phyloP scores from a whole-genome alignment of 106 monocot genomes.

The Phalaenopsis aphrodite region DNA sequence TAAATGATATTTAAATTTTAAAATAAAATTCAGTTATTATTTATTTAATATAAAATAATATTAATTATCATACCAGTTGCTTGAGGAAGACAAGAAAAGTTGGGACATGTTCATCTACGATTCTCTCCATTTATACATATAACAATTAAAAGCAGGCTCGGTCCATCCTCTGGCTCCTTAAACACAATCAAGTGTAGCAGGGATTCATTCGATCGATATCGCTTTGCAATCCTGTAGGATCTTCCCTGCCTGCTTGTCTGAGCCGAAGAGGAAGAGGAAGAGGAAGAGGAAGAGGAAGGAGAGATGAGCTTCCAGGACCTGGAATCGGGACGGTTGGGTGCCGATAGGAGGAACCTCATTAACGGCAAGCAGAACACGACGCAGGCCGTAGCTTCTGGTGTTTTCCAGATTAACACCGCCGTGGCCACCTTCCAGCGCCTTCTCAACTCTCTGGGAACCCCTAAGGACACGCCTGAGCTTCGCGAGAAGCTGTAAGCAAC shows the following conservation, averaged over 20 bases:
- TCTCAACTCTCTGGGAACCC: slow-evolving; percentile 78
- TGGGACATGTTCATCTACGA: no score
- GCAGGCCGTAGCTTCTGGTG: slow-evolving; percentile 56
- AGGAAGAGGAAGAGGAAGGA: not conserved
- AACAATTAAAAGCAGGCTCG: no score
- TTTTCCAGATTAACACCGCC: slow-evolving; percentile 81
- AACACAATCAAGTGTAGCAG: not conserved
- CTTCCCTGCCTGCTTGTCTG: not conserved
- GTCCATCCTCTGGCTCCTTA: no score
- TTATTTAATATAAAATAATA: no score
- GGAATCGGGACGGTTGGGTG: slow-evolving; percentile 40
- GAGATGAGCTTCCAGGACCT: slow-evolving; percentile 86
- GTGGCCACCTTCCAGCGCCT: slow-evolving; percentile 66
- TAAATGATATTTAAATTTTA: no score
- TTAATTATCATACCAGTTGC: no score
- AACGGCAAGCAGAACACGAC: slow-evolving; percentile 40
- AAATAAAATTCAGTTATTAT: no score
- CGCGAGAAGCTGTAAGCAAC: slow-evolving; percentile 68
- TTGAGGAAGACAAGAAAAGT: no score
- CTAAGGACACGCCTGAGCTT: slow-evolving; percentile 79
- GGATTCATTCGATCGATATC: not conserved
- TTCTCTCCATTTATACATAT: no score
- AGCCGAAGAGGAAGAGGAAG: not conserved
- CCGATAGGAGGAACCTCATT: slow-evolving; percentile 15
- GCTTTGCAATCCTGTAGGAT: not conserved